These are phyloP conservation scores for Theileria annulata DNA, from an alignment of 169 alveolate genomes.

Conservation along the genomic window DNA sequence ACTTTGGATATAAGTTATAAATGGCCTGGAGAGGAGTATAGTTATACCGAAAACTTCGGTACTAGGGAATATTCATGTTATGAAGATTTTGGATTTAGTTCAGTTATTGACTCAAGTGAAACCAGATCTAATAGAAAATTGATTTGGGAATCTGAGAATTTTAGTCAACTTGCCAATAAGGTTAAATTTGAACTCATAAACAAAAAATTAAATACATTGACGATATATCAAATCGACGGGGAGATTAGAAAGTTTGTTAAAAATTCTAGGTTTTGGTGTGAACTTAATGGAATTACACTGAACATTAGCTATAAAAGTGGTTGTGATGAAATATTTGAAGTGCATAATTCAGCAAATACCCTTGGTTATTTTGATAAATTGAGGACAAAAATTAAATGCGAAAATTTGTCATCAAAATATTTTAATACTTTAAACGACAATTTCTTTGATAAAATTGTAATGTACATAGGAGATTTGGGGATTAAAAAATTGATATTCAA, in stretches of 20 bases:
- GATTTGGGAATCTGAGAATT: neutral
- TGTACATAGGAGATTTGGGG: neutral
- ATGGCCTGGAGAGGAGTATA: neutral
- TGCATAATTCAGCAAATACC: neutral
- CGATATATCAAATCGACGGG: neutral
- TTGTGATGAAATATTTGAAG: neutral
- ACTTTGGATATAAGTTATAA: neutral
- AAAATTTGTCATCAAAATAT: neutral
- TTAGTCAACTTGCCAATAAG: neutral
- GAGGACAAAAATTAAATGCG: neutral
- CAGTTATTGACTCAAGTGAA: neutral
- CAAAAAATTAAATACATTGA: neutral
- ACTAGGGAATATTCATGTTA: neutral
- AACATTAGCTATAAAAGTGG: neutral
- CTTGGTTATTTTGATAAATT: too few species aligned
- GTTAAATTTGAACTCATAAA: neutral
- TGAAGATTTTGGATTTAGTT: neutral
- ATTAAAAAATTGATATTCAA: neutral
- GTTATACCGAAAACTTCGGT: neutral
- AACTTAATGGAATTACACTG: neutral
- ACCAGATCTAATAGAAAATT: too few species aligned
- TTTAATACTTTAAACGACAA: neutral
- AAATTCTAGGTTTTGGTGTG: neutral
- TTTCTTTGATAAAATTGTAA: too few species aligned
- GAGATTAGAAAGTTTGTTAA: neutral